Evolutionary conservation across 108 stramenopile genomes (phyloP).

Genomic region (Heterococcus sp.): DNA sequence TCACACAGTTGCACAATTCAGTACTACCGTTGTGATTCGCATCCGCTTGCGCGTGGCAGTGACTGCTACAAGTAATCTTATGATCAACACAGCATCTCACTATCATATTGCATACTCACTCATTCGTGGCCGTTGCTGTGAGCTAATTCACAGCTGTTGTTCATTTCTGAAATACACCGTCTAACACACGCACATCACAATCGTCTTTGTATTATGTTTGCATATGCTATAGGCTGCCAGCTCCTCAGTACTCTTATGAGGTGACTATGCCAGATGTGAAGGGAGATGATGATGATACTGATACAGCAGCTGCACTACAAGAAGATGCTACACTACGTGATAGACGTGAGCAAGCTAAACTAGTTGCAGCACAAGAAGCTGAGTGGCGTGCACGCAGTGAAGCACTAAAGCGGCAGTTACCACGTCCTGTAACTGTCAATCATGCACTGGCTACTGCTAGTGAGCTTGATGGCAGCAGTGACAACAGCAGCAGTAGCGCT

Average conservation of each 20-base stretch:
- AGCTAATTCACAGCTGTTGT: background rate
- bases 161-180: background rate
- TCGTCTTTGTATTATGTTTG: background rate
- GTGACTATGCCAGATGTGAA: slow-evolving; percentile 36
- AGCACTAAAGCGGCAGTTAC: slow-evolving; percentile 43
- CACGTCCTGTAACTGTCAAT: slow-evolving; percentile 10
- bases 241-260: slow-evolving; percentile 54
- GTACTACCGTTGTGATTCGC: too few species aligned
- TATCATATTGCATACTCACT: background rate
- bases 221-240: slow-evolving; percentile 15
- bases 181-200: background rate
- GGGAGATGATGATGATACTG: slow-evolving; percentile 8
- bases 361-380: slow-evolving; percentile 36
- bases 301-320: slow-evolving; percentile 1
- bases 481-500: background rate
- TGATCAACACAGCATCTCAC: background rate
- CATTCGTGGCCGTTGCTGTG: background rate
- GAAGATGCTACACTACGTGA: slow-evolving; percentile 52
- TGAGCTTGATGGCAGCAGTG: background rate
- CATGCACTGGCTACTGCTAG: background rate
- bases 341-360: slow-evolving; percentile 15
- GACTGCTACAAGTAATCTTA: too few species aligned
- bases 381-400: slow-evolving; percentile 46
- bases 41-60: too few species aligned
- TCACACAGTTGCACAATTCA: too few species aligned